Percentiles rank a stretch among this genome's conserved stretches.
phyloP scores from a whole-genome alignment of 306 rosid species.

The Castanea sativa region DNA sequence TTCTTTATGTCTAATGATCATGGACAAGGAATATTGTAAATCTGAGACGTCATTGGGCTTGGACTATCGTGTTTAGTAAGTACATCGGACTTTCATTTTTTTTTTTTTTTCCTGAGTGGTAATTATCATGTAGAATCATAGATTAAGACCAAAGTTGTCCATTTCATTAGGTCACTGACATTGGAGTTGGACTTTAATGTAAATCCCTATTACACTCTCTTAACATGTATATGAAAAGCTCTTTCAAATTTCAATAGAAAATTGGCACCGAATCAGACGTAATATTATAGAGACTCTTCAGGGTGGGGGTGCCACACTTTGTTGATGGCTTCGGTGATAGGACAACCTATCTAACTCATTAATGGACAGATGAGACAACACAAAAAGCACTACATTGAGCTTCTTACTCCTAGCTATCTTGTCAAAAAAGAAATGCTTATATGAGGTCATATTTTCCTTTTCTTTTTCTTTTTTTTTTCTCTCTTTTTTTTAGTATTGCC shows the following conservation, averaged over 20 bases:
- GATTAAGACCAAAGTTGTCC: constrained; percentile 1
- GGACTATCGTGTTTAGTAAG: not conserved
- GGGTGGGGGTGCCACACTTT: not conserved
- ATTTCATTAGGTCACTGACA: not conserved
- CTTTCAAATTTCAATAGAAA: not conserved
- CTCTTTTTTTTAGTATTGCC: too few relatives aligned
- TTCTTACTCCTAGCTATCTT: too few relatives aligned
- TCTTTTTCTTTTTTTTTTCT: too few relatives aligned
- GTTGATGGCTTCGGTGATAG: not conserved
- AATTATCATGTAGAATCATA: not conserved
- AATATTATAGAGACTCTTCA: not conserved
- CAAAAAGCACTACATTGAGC: not conserved
- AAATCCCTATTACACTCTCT: too few relatives aligned
- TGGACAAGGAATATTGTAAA: not conserved
- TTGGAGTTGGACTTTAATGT: too few relatives aligned
- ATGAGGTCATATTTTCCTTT: too few relatives aligned
- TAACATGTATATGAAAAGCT: too few relatives aligned
- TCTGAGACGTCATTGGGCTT: not conserved
- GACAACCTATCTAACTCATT: constrained; percentile 11
- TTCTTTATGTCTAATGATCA: too few relatives aligned
- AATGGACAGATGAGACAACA: not conserved
- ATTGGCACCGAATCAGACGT: not conserved
- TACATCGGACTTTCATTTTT: not conserved
- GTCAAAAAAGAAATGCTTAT: too few relatives aligned
- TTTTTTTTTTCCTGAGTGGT: not conserved